Conservation (phyloP, 2,329 filamentous ascomycete genomes). For the Fusarium kyushuense region DNA sequence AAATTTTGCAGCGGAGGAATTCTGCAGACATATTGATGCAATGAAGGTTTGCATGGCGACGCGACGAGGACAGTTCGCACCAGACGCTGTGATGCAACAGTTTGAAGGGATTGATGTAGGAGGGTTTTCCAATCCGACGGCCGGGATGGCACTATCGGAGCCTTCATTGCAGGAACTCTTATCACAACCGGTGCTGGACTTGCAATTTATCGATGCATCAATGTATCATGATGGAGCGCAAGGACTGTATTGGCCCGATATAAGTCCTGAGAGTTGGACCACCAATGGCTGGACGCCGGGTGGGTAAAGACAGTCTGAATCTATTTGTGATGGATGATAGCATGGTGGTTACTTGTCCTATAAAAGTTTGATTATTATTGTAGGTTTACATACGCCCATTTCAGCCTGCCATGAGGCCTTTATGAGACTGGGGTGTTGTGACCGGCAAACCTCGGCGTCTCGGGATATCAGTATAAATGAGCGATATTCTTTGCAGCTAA, state of each 20-base stretch:
- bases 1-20: conserved; percentile 57
- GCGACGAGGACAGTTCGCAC: conserved; percentile 34
- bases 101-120: conserved; percentile 36
- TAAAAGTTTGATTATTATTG: not conserved
- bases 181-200: conserved; percentile 50
- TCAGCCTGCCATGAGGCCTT: not conserved
- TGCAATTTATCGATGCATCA: conserved; percentile 52
- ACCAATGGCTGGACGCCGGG: conserved; percentile 35
- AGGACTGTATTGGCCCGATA: conserved; percentile 46
- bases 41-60: conserved; percentile 49
- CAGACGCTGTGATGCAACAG: conserved; percentile 23
- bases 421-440: not conserved
- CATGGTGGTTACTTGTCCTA: no score
- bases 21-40: conserved; percentile 56
- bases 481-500: not conserved
- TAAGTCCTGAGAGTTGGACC: conserved; percentile 45
- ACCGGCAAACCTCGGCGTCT: not conserved
- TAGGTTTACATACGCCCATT: not conserved
- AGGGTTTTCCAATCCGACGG: conserved; percentile 42
- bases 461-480: not conserved
- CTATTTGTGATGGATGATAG: not conserved
- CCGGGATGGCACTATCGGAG: conserved; percentile 53
- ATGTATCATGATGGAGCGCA: conserved; percentile 46
- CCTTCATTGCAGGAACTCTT: conserved; percentile 53
- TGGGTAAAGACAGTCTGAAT: fast-evolving